Conservation (phyloP, 805 yeast genomes). For the Ogataea philodendri region DNA sequence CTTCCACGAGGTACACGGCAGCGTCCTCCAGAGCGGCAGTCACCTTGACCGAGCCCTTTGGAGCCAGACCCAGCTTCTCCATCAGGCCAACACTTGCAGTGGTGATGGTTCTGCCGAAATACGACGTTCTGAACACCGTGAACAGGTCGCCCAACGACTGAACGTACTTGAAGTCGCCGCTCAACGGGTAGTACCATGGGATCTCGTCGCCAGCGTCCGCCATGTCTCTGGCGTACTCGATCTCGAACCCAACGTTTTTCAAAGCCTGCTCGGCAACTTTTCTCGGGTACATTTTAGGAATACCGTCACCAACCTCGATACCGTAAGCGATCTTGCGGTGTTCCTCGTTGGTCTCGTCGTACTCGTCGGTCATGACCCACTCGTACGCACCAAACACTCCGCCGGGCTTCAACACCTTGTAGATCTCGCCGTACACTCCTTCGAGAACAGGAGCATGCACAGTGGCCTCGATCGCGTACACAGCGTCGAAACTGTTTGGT, state of each 20-base stretch:
- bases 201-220: slow-evolving; percentile 79
- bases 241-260: slow-evolving; percentile 80
- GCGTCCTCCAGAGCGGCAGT: slow-evolving; percentile 95
- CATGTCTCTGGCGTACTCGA: slow-evolving; percentile 72
- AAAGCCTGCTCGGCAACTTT: slow-evolving; percentile 88
- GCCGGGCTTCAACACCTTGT: slow-evolving; percentile 95
- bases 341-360: slow-evolving; percentile 81
- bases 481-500: slow-evolving; percentile 88
- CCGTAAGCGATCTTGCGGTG: slow-evolving; percentile 96
- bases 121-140: slow-evolving; percentile 87
- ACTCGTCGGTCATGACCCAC: slow-evolving; percentile 97
- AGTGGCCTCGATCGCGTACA: slow-evolving; percentile 97
- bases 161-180: slow-evolving; percentile 89
- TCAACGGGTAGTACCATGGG: slow-evolving; percentile 97
- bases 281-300: slow-evolving; percentile 90
- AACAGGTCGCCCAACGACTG: slow-evolving; percentile 75
- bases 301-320: slow-evolving; percentile 98
- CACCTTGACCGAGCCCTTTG: slow-evolving; percentile 87
- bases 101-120: slow-evolving; percentile 81
- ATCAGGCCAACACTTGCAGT: slow-evolving; percentile 74
- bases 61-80: slow-evolving; percentile 86
- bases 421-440: slow-evolving; percentile 93
- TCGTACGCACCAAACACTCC: slow-evolving; percentile 97
- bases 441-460: slow-evolving; percentile 96
- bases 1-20: slow-evolving; percentile 89